Conservation (phyloP, 2,329 filamentous ascomycete genomes). For the Xylaria sp. region DNA sequence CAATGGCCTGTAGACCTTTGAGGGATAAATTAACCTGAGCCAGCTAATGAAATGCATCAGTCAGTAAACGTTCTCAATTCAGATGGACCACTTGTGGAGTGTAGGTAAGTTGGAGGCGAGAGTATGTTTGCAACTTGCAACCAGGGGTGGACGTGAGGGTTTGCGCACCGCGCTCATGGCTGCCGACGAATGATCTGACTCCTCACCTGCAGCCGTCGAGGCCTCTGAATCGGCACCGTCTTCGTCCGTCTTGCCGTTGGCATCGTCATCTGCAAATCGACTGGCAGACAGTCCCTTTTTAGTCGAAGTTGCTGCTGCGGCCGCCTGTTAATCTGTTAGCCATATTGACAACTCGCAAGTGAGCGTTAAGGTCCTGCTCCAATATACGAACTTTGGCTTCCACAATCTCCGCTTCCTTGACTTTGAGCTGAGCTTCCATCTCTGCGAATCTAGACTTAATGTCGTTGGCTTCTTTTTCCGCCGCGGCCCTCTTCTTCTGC, state of each 20-base stretch:
- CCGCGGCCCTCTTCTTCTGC: slow-evolving; percentile 46
- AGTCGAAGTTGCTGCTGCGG: slow-evolving; percentile 48
- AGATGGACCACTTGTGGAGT: neutral
- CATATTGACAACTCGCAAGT: slow-evolving; percentile 6
- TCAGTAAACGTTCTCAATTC: slow-evolving; percentile 30
- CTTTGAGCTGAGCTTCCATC: slow-evolving; percentile 50
- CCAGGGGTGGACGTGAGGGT: slow-evolving; percentile 49
- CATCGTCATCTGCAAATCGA: slow-evolving; percentile 54
- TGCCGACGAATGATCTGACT: slow-evolving; percentile 65
- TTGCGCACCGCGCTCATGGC: slow-evolving; percentile 71
- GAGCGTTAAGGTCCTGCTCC: neutral
- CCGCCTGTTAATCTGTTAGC: slow-evolving; percentile 47
- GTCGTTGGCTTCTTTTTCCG: slow-evolving; percentile 41
- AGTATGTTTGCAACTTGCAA: slow-evolving; percentile 37
- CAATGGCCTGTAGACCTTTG: slow-evolving; percentile 59
- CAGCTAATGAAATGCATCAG: slow-evolving; percentile 42
- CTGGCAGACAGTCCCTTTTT: slow-evolving; percentile 60
- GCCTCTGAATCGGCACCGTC: slow-evolving; percentile 40
- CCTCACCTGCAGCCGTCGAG: slow-evolving; percentile 62
- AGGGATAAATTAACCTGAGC: slow-evolving; percentile 51
- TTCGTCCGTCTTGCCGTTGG: slow-evolving; percentile 44
- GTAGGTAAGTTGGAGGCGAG: slow-evolving; percentile 28
- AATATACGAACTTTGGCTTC: slow-evolving; percentile 59
- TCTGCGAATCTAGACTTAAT: slow-evolving; percentile 43
- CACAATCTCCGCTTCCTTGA: slow-evolving; percentile 67